phyloP scores from a whole-genome alignment of 2,329 filamentous ascomycete species.

The Penicillium freii region DNA sequence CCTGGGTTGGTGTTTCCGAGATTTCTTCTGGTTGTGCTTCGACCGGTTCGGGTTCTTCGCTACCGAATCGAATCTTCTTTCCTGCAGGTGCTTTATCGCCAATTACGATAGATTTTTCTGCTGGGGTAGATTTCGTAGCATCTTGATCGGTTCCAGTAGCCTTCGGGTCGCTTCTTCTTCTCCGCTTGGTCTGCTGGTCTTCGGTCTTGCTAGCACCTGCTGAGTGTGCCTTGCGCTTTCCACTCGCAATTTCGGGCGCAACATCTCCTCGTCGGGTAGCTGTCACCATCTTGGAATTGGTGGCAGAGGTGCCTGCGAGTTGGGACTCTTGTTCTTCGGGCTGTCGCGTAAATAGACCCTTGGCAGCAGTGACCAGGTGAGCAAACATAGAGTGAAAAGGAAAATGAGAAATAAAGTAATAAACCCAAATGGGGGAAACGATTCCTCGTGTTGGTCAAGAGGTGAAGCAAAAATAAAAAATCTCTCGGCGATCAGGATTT shows the following conservation, averaged over 20 bases:
- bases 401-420: slow-evolving; percentile 2
- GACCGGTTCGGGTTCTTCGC: slow-evolving; percentile 39
- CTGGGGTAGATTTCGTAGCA: slow-evolving; percentile 5
- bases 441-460: slow-evolving; percentile 3
- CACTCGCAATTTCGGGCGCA: slow-evolving; percentile 22
- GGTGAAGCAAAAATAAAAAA: slow-evolving; percentile 25
- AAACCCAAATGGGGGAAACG: slow-evolving; percentile 5
- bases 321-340: slow-evolving; percentile 20
- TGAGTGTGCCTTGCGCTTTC: slow-evolving; percentile 36
- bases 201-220: slow-evolving; percentile 23
- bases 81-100: slow-evolving; percentile 18
- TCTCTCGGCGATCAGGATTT: slow-evolving; percentile 25
- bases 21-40: slow-evolving; percentile 21
- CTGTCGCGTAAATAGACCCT: slow-evolving; percentile 40
- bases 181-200: slow-evolving; percentile 34
- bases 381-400: slow-evolving; percentile 40
- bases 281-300: slow-evolving; percentile 35
- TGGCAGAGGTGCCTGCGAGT: slow-evolving; percentile 14
- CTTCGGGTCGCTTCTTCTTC: slow-evolving; percentile 31
- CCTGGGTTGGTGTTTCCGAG: slow-evolving; percentile 18
- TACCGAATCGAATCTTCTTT: slow-evolving; percentile 40
- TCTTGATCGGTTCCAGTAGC: slow-evolving; percentile 18
- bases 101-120: slow-evolving; percentile 12
- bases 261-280: slow-evolving; percentile 33
- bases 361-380: slow-evolving; percentile 43